These are phyloP conservation scores for Heterobasidion parviporum DNA, from an alignment of 1,284 basidiomycete genomes.

Conservation along the genomic window DNA sequence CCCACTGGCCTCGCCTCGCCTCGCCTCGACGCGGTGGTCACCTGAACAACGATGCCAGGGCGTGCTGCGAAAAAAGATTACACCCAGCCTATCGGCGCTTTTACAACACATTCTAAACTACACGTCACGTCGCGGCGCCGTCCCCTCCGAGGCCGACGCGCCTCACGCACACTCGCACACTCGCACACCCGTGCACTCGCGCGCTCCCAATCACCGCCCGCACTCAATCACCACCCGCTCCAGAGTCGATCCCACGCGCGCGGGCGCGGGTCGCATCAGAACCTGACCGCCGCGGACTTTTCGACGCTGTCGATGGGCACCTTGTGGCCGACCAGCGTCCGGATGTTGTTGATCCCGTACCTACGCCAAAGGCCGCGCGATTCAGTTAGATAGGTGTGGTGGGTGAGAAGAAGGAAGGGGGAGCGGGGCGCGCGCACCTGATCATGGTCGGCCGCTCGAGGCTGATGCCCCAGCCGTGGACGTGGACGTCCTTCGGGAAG, in stretches of 20 bases:
- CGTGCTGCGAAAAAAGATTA: too few relatives aligned
- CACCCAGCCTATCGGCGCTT: too few relatives aligned
- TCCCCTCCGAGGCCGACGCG: too few relatives aligned
- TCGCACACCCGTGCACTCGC: too few relatives aligned
- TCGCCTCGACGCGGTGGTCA: too few relatives aligned
- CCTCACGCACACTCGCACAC: too few relatives aligned
- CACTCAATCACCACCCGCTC: too few relatives aligned
- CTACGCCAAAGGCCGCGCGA: slow-evolving; percentile 24
- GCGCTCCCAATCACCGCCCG: too few relatives aligned
- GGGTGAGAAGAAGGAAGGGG: background rate
- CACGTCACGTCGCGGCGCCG: too few relatives aligned
- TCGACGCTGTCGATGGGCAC: slow-evolving; percentile 87
- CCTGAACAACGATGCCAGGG: too few relatives aligned
- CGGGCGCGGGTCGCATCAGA: slow-evolving; percentile 40
- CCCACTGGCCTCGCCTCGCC: too few relatives aligned
- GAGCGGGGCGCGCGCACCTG: slow-evolving; percentile 44
- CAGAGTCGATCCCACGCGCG: background rate
- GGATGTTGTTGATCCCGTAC: slow-evolving; percentile 91
- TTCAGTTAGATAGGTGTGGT: background rate
- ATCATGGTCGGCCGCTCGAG: slow-evolving; percentile 99
- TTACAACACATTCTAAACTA: too few relatives aligned
- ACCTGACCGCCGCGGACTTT: slow-evolving; percentile 84
- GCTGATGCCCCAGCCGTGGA: slow-evolving; percentile 95
- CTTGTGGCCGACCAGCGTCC: slow-evolving; percentile 96
- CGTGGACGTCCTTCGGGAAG: slow-evolving; percentile 93